Evolutionary conservation across 169 alveolate species (phyloP), one percentile per base, ranked within the genome.

Genomic region (Toxoplasma gondii): DNA sequence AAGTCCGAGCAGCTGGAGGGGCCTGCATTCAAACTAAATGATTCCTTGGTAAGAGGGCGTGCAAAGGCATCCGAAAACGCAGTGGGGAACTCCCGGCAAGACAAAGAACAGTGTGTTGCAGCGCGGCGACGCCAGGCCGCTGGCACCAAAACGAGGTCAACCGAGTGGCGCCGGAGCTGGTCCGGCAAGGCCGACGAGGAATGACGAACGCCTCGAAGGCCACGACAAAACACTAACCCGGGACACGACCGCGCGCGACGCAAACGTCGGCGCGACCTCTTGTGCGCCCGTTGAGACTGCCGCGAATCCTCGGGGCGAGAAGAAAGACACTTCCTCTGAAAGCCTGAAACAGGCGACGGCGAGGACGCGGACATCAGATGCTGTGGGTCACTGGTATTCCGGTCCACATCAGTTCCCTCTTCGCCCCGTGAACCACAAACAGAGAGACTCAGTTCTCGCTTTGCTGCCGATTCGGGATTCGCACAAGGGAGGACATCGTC

Each of bases 131-230:
- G 10, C 87, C 87, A 78, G 0, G 87, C 87, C 29, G 87, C 87
- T 4, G 87, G 87, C 87, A 78, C 22, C 53, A 78, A 34, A 19
- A 78, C 29, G 87, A 39, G 16, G 16, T 78, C 53, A 17, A 78
- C 87, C 0, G 87, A 78, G 45, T 78, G 87, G 16, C 87, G 87
- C 45, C 87, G 87, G 29, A 78, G 87, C 45, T 27, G 39, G 22
- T 64, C 78, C 16, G 78, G 0, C 34, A 64, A 29, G n/a, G 78
- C 0, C 78, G 78, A 19, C 34, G 34, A 29, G 36, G n/a, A 64
- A 31, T 19, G 10, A 9, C 10, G 36, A 64, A 12, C 69, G 69
- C 78, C 34, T 19, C 78, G 36, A 29, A 31, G 12, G 78, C 34
- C 78, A 31, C 78, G 78, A 64, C 78, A 31, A 19, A 29, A 29